Base-by-base conservation (phyloP, 2,329 filamentous ascomycete genomes). In the Mollisiaceae sp. region DNA sequence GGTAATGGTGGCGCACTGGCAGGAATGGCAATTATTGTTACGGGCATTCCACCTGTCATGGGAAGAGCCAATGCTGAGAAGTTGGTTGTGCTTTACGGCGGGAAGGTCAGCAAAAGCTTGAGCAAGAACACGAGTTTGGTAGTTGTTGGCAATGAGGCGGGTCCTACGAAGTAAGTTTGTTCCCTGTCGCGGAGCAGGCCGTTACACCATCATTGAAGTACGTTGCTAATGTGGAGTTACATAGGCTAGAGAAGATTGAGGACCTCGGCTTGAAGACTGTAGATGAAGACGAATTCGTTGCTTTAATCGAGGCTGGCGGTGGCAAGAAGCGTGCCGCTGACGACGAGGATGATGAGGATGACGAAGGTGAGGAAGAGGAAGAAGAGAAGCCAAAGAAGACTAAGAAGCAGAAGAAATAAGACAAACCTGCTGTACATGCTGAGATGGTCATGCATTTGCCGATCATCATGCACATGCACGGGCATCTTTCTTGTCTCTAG, bases 141-240 rank as follows among this genome's bases (percentile, higher is more conserved):
- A 18, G 65, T 74, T 38, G 55, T 74, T 11, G 71, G 72, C 5
- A 67, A 71, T 62, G 66, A 72, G 32, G 68, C 72, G 18, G 70
- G 68, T n/a, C 71, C 70, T 0, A 71, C 67, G 43, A 71, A 74
- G 65, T 61, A 63, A 54, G 64, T 62, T 56, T 61, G 5, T 50
- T 50, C 45, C 45, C 11, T 50, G 45, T 50, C 22, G 45, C 38
- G 38, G 8, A 12, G 27, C 15, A 12, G 24, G 11, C 36, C 45
- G 38, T 60, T 32, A 12, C 24, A 3, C 27, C 43, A 14, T 41
- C 24, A 14, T 20, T 39, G 35, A 43, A 56, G 4, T 43, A 20
- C 14, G 6, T 35, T 20, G 50, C 32, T 59, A 59, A 50, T 59
- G 18, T n/a, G 41, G 27, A 38, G 35, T 54, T 38, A 6, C 6